Evolutionary conservation across 176 grass and related monocot species (phyloP).

Genomic region (Chrysopogon serrulatus): DNA sequence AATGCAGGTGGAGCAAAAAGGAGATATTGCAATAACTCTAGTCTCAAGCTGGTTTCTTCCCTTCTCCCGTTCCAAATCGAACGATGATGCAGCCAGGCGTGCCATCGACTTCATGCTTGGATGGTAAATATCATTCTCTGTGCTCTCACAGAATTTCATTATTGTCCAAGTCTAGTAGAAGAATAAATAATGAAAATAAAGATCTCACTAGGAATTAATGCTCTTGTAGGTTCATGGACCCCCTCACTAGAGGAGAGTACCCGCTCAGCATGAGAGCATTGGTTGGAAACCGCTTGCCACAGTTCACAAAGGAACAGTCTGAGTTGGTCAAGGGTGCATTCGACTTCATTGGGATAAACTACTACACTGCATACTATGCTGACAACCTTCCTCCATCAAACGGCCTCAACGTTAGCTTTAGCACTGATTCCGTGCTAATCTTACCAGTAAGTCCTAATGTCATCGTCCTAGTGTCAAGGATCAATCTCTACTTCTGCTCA

Average conservation of each 20-base stretch:
- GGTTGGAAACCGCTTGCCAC: constrained; percentile 40
- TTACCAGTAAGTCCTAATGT: constrained; percentile 7
- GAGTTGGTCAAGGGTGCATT: constrained; percentile 43
- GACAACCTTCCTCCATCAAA: constrained; percentile 25
- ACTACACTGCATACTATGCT: constrained; percentile 46
- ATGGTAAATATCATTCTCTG: constrained; percentile 34
- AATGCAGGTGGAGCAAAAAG: constrained; percentile 42
- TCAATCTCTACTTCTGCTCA: neutral
- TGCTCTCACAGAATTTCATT: neutral
- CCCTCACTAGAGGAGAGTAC: constrained; percentile 43
- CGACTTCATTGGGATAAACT: constrained; percentile 74
- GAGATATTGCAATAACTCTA: constrained; percentile 57
- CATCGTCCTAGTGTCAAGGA: too few species aligned
- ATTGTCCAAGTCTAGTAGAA: too few species aligned
- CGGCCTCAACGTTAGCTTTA: constrained; percentile 28
- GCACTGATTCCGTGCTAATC: constrained; percentile 38
- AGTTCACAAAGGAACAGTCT: constrained; percentile 46
- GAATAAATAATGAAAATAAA: too few species aligned
- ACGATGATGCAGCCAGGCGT: constrained; percentile 36
- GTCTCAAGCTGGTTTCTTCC: constrained; percentile 48
- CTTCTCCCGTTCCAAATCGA: constrained; percentile 35
- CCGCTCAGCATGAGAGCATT: constrained; percentile 40
- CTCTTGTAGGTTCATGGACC: constrained; percentile 45
- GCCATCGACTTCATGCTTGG: constrained; percentile 64
- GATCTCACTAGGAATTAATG: neutral